These are phyloP conservation scores for Mycena latifolia DNA, from an alignment of 768 basidiomycete genomes.

Conservation along the genomic window DNA sequence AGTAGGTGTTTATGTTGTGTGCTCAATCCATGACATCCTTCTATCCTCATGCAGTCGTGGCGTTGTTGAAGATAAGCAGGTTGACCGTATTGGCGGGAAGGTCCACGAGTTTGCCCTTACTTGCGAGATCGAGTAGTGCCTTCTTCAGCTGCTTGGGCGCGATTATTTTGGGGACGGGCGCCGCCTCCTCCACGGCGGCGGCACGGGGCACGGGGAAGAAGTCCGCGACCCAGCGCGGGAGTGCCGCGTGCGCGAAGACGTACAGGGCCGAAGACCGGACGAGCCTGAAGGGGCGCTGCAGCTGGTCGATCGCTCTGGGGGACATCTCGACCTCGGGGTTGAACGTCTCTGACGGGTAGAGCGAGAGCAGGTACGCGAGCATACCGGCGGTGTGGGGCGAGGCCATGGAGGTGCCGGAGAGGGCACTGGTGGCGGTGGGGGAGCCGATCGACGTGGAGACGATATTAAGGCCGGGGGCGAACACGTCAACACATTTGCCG, in stretches of 20 bases:
- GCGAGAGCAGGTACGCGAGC: constrained; percentile 91
- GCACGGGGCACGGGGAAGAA: constrained; percentile 66
- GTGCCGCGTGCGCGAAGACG: constrained; percentile 62
- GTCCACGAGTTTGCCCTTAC: constrained; percentile 59
- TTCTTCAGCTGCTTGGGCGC: constrained; percentile 83
- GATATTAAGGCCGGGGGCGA: constrained; percentile 93
- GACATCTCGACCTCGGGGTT: constrained; percentile 60
- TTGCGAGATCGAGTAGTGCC: constrained; percentile 74
- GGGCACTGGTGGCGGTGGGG: constrained; percentile 70
- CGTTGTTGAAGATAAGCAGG: constrained; percentile 86
- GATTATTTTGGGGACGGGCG: constrained; percentile 54
- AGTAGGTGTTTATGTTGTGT: constrained; percentile 7
- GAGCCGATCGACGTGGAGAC: constrained; percentile 87
- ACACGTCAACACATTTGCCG: constrained; percentile 92
- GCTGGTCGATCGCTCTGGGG: constrained; percentile 41
- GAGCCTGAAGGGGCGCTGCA: constrained; percentile 48
- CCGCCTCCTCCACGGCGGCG: constrained; percentile 45
- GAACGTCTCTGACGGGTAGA: constrained; percentile 80
- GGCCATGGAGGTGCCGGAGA: constrained; percentile 96
- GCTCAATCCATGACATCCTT: neutral
- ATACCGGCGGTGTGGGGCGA: constrained; percentile 93
- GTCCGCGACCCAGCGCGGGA: constrained; percentile 69
- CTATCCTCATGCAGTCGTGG: constrained; percentile 39
- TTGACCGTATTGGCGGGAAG: constrained; percentile 72
- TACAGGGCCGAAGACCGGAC: constrained; percentile 61